Evolutionary conservation across 2,329 filamentous ascomycete species (phyloP), one percentile per base, ranked within the genome.

Genomic region (Trichoderma sp.): DNA sequence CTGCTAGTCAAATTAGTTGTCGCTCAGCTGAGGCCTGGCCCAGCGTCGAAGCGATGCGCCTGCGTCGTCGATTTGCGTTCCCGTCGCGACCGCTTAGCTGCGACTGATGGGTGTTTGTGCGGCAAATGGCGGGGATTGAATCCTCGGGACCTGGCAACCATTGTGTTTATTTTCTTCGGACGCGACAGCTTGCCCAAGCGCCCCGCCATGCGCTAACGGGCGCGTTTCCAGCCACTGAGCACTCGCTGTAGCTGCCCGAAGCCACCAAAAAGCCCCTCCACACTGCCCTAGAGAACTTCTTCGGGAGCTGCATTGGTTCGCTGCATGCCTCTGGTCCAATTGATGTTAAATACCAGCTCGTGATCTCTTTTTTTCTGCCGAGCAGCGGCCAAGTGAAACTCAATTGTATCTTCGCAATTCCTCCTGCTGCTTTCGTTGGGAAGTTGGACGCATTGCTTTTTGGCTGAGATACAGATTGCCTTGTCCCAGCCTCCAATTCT

Each of bases 121-220:
- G 53, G 53, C 39, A 34, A 71, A 60, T 71, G 62, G 69, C 69
- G 69, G 69, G 70, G 47, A 65, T 26, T 26, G 56, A 64, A 70
- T 70, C 71, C 60, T 66, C 53, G 70, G 64, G 32, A 56, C 36
- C 73, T 70, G 63, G 60, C 77, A 79, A 79, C 77, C 72, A 62
- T 74, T 75, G 74, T 78, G 78, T 73, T 72, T 65, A 57, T 71
- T 71, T 72, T 72, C 43, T 71, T 64, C 39, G 26, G 69, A 73
- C 71, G 71, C 71, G 71, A 65, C 71, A 61, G 56, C 51, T 65
- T 60, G 24, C 26, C 34, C 14, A 47, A n/a, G 56, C 58, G 43
- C 70, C 71, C 71, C 71, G 69, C 71, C 71, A 65, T 32, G 43
- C 24, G 32, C 64, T 51, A 51, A 32, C 28, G 14, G 51, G 24